Percentiles rank a stretch among this genome's conserved stretches.
Conservation (phyloP, 805 yeast genomes). For the Sungouiozyma intestinalis region DNA sequence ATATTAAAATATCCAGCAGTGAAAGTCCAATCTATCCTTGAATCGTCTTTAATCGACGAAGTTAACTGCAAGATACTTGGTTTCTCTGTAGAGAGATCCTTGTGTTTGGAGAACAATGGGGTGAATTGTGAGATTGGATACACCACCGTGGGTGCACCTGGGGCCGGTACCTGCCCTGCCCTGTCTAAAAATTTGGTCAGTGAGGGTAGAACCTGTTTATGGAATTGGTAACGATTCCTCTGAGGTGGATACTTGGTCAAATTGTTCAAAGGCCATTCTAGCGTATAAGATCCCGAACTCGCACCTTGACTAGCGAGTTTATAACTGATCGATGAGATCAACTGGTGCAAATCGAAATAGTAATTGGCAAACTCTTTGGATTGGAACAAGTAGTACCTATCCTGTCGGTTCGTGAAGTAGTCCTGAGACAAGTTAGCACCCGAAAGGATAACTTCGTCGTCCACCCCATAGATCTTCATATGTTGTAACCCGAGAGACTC, state of each 20-base stretch:
- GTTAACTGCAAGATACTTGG: slow-evolving; percentile 54
- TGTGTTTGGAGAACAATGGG: slow-evolving; percentile 49
- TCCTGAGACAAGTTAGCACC: slow-evolving; percentile 91
- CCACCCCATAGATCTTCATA: slow-evolving; percentile 94
- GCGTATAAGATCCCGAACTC: neutral
- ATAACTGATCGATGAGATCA: slow-evolving; percentile 64
- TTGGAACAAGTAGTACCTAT: slow-evolving; percentile 71
- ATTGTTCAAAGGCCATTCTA: slow-evolving; percentile 63
- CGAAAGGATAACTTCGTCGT: slow-evolving; percentile 72
- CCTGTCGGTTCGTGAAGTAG: slow-evolving; percentile 91
- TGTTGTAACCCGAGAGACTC: slow-evolving; percentile 93
- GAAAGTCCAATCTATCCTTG: slow-evolving; percentile 62
- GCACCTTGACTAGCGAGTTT: slow-evolving; percentile 29
- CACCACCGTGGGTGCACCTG: slow-evolving; percentile 46
- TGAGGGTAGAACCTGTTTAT: slow-evolving; percentile 44
- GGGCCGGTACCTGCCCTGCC: neutral
- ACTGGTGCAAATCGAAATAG: slow-evolving; percentile 58
- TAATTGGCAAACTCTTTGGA: slow-evolving; percentile 52
- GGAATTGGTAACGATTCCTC: slow-evolving; percentile 37
- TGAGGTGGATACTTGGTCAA: slow-evolving; percentile 53
- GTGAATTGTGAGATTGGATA: slow-evolving; percentile 90
- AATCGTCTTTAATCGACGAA: slow-evolving; percentile 40
- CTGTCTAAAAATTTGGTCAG: slow-evolving; percentile 48
- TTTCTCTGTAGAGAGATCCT: slow-evolving; percentile 71
- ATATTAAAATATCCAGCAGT: slow-evolving; percentile 97